Evolutionary conservation across 768 basidiomycete species (phyloP), one percentile per base, ranked within the genome.

Genomic region (Fomitopsis serialis): DNA sequence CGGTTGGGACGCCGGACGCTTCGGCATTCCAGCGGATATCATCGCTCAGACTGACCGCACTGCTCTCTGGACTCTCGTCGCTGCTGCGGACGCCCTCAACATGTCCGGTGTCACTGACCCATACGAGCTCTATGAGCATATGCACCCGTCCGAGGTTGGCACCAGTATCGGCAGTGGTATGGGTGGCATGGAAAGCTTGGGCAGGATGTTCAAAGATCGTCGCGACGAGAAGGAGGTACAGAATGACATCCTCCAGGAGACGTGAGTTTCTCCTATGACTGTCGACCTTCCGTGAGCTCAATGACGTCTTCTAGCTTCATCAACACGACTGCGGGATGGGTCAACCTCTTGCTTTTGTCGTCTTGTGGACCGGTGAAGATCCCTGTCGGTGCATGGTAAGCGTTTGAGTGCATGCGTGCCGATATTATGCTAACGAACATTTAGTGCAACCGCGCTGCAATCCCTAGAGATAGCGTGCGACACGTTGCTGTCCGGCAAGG

Each of bases 281-380:
- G 12, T 15, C 42, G 17, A 0, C 21, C 8, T 8, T 7, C 36
- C 11, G 42, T 45, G 25, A 19, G 25, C 25, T 21, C 17, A 48
- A n/a, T 42, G 36, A 15, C 44, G 42, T 27, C 24, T 22, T 24
- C 10, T 59, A 95, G 92, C 29, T 99, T 98, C 79, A 99, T 99
- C 77, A 99, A 98, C 72, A 98, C 94, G 2, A 94, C 94, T 42
- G 95, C 96, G 54, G 96, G 96, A 44, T 99, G 97, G 97, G 79
- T 98, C 64, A 98, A 99, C 69, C 70, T 99, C 27, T 77, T 99
- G 15, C 78, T 99, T 2, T 73, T 99, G 70, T 99, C 97, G 0
- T 96, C 97, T 1, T 92, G 90, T 61, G 97, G 97, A 43, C 97
- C 97, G 2, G 89, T 99, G 69, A 99, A 99, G 77, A 97, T 98